phyloP scores from a whole-genome alignment of 1,284 basidiomycete genomes.

The Porogramme epimiltina region DNA sequence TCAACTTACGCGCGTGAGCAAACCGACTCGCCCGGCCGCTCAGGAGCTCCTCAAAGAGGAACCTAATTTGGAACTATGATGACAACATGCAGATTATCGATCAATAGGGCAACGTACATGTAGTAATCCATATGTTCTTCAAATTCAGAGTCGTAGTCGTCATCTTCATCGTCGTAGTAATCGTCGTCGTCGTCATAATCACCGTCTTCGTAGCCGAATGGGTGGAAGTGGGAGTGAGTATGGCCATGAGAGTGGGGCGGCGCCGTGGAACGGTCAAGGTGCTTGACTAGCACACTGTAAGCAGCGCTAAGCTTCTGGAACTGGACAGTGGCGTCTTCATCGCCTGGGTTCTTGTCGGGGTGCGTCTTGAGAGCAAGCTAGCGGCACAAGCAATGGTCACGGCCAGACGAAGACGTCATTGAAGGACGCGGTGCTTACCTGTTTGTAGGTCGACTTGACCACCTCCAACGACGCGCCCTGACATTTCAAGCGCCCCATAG shows the following conservation, averaged over 20 bases:
- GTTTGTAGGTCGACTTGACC: constrained; percentile 68
- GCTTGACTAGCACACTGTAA: constrained; percentile 59
- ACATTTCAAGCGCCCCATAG: constrained; percentile 3
- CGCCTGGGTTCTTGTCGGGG: constrained; percentile 72
- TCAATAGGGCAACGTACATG: constrained; percentile 44
- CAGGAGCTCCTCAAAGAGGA: constrained; percentile 48
- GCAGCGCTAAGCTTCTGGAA: constrained; percentile 72
- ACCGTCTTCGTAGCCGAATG: constrained; percentile 25
- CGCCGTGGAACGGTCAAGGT: constrained; percentile 44
- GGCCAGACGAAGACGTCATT: not conserved
- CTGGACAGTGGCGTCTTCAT: constrained; percentile 62
- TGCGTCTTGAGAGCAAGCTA: constrained; percentile 68
- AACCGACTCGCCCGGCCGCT: constrained; percentile 38
- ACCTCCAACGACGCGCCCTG: constrained; percentile 62
- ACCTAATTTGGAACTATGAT: too few species aligned
- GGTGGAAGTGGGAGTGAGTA: constrained; percentile 13
- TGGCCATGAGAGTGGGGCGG: constrained; percentile 19
- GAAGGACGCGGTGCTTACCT: constrained; percentile 39
- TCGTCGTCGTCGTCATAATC: constrained; percentile 37
- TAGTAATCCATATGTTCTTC: constrained; percentile 43
- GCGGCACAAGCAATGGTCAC: not conserved
- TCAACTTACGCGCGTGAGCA: constrained; percentile 31
- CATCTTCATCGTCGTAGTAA: constrained; percentile 35
- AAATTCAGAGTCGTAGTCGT: constrained; percentile 31
- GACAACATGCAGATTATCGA: not conserved